A percentile compares a stretch with the other conserved stretches of the same genome.
These are phyloP conservation scores for Thelonectria olida DNA, from an alignment of 2,329 filamentous ascomycete species.

Conservation along the genomic window DNA sequence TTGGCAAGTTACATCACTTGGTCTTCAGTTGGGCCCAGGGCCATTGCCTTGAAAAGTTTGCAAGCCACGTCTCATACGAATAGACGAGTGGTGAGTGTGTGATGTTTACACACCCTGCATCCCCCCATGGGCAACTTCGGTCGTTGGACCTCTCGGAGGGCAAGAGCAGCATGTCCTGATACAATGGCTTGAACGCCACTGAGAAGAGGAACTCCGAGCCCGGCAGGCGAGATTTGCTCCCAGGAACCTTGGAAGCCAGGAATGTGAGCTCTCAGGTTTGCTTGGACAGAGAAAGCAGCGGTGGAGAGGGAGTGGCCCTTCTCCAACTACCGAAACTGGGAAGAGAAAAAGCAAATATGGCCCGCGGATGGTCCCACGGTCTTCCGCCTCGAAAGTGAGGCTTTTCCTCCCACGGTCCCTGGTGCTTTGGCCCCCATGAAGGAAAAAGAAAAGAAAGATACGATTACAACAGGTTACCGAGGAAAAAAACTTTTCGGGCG, in stretches of 20 bases:
- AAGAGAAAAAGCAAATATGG: constrained; percentile 32
- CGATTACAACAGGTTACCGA: neutral
- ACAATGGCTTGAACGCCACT: constrained; percentile 14
- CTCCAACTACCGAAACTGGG: constrained; percentile 36
- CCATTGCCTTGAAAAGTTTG: neutral
- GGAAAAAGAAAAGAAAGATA: constrained; percentile 28
- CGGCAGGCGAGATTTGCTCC: constrained; percentile 15
- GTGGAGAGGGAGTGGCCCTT: constrained; percentile 13
- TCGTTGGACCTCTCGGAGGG: constrained; percentile 5
- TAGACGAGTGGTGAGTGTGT: neutral
- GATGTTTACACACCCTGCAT: neutral
- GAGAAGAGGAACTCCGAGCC: constrained; percentile 5
- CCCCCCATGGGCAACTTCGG: neutral
- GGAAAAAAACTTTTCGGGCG: constrained; percentile 21
- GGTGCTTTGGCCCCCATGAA: constrained; percentile 23
- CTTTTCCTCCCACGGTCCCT: constrained; percentile 19
- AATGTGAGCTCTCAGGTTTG: constrained; percentile 27
- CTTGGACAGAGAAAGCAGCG: constrained; percentile 18
- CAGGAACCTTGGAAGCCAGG: neutral
- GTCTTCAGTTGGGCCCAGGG: neutral
- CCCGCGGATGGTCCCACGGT: constrained; percentile 31
- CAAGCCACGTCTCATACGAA: neutral
- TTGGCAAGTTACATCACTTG: no score
- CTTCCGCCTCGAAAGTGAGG: constrained; percentile 22
- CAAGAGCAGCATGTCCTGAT: constrained; percentile 13